Evolutionary conservation across 768 basidiomycete genomes (phyloP).

Genomic region (Lentinula raphanica): DNA sequence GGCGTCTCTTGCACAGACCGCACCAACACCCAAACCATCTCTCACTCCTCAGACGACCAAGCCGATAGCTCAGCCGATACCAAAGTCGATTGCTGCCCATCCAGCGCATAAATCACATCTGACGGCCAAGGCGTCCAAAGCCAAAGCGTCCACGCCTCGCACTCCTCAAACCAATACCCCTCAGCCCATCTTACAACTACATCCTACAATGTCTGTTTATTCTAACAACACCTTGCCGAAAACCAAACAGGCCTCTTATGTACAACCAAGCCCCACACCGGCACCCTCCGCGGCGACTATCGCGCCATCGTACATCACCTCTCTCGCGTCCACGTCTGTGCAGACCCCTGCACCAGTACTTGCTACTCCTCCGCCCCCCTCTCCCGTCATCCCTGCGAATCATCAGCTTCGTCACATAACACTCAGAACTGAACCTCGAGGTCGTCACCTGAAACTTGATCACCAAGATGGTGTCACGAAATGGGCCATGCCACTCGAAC

Average conservation of each 20-base stretch:
- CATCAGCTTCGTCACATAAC: conserved; percentile 49
- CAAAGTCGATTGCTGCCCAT: not conserved
- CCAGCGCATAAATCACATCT: not conserved
- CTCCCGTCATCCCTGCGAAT: conserved; percentile 28
- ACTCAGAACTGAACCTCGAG: conserved; percentile 54
- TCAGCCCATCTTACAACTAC: conserved; percentile 15
- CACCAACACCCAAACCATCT: not conserved
- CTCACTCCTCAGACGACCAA: not conserved
- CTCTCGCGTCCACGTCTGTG: not conserved
- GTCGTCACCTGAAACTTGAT: conserved; percentile 55
- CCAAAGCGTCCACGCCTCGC: not conserved
- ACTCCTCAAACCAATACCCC: not conserved
- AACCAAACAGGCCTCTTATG: not conserved
- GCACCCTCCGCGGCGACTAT: not conserved
- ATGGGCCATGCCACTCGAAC: conserved; percentile 63
- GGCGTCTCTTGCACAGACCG: not conserved
- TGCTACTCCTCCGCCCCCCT: conserved; percentile 21
- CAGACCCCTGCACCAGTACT: conserved; percentile 10
- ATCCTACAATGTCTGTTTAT: conserved; percentile 1
- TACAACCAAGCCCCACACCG: conserved; percentile 1
- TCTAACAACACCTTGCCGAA: not conserved
- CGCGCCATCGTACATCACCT: not conserved
- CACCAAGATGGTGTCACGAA: conserved; percentile 65
- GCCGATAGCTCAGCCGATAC: not conserved
- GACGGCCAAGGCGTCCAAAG: not conserved